Base-by-base conservation (phyloP, 2,329 filamentous ascomycete genomes). In the Alternaria novae-zelandiae region DNA sequence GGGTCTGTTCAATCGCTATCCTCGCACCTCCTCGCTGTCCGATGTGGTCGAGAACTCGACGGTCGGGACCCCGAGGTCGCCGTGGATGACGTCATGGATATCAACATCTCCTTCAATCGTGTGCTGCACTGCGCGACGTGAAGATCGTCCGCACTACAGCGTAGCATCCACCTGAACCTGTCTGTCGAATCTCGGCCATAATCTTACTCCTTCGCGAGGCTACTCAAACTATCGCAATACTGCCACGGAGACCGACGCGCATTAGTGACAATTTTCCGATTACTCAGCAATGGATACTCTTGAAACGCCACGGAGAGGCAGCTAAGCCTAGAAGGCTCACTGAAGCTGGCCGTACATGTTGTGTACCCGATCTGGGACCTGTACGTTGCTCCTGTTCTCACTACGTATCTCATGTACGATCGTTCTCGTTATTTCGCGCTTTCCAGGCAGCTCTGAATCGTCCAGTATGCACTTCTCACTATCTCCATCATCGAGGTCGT, bases 391-490 rank as follows among this genome's bases (percentile, higher is more conserved):
- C 6, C 63, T 61, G 10, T 61, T 50, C 21, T 61, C 59, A 43
- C 58, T 70, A 4, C 56, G 71, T 15, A 74, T 63, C 55, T 72
- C 65, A 60, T 71, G 68, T 49, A 70, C 63, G 2, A 72, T 65
- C 12, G 72, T 73, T 49, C 68, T 73, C 5, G 53, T 65, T 10
- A 74, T 72, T 8, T 60, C 59, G 23, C 62, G 17, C 15, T 71
- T 63, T 9, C 20, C 21, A 49, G 54, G 10, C 44, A 41, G 44
- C 17, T 5, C 28, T 13, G 46, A 17, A 15, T 57, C 28, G 17
- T 46, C 54, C n/a, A 73, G 55, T 7, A 74, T 74, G 28, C 67
- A 46, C 30, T 57, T 59, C 49, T 74, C 68, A 47, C 71, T 73
- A 32, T 71, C 69, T 13, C 57, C 67, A 53, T 73, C 71, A n/a